Conservation (phyloP, 2,329 filamentous ascomycete species). For the Pestalotiopsis sp. region DNA sequence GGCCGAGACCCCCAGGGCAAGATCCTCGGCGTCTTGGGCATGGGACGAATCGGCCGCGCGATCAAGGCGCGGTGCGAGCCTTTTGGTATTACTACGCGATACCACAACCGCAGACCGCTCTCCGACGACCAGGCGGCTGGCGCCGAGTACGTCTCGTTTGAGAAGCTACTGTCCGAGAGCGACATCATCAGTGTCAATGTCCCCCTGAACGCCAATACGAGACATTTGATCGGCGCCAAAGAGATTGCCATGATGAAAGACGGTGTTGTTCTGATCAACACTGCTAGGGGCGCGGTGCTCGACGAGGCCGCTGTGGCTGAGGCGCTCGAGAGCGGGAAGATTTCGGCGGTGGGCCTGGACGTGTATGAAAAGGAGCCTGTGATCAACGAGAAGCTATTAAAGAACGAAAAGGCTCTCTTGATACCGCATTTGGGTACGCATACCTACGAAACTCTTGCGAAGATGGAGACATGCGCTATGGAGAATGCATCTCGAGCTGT, state of each 20-base stretch:
- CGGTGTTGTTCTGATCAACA: constrained; percentile 2
- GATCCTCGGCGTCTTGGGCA: constrained; percentile 58
- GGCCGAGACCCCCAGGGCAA: constrained; percentile 57
- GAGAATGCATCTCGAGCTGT: background rate
- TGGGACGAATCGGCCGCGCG: constrained; percentile 61
- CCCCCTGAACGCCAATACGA: background rate
- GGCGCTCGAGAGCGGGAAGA: background rate
- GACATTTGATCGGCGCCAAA: background rate
- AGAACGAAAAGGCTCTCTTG: background rate
- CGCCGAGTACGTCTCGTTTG: constrained; percentile 58
- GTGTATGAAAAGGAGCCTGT: background rate
- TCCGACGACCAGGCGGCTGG: constrained; percentile 41
- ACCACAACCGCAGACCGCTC: constrained; percentile 54
- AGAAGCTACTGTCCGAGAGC: constrained; percentile 53
- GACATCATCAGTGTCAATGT: constrained; percentile 42
- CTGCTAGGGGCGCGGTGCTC: background rate
- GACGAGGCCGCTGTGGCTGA: background rate
- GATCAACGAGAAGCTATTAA: background rate
- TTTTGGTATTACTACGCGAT: constrained; percentile 61
- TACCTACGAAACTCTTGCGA: background rate
- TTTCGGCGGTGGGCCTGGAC: background rate
- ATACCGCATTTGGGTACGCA: background rate
- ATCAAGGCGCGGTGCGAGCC: constrained; percentile 45
- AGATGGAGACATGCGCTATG: background rate
- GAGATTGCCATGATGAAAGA: constrained; percentile 2